Percentiles rank a stretch among this genome's conserved stretches.
These are phyloP conservation scores for Cymbidium sinense DNA, from an alignment of 106 monocot species.

Conservation along the genomic window DNA sequence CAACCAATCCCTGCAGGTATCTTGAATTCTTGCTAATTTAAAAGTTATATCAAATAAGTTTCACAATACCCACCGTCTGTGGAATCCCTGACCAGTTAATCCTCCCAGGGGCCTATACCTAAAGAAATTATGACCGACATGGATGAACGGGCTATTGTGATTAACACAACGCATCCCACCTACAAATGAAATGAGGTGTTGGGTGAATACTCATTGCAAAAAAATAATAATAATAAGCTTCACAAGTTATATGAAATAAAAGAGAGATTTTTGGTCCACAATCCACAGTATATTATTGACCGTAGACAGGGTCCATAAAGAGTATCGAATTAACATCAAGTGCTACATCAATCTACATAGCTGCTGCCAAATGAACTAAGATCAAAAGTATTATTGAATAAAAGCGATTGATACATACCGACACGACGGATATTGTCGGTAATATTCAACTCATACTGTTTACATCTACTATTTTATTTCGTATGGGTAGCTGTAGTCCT, in stretches of 20 bases:
- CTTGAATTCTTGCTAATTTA: neutral
- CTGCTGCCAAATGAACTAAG: neutral
- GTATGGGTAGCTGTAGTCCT: neutral
- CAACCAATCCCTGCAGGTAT: neutral
- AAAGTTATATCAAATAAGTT: neutral
- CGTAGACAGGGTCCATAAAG: neutral
- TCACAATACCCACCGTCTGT: too few relatives aligned
- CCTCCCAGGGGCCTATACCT: too few relatives aligned
- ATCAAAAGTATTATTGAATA: neutral
- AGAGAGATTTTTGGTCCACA: too few relatives aligned
- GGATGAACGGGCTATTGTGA: too few relatives aligned
- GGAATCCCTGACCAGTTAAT: too few relatives aligned
- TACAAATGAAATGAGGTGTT: too few relatives aligned
- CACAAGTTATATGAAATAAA: too few relatives aligned
- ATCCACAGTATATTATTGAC: neutral
- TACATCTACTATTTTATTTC: neutral
- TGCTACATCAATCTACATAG: neutral
- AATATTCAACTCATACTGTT: neutral
- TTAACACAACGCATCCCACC: too few relatives aligned
- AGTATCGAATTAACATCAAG: neutral
- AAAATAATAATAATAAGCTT: too few relatives aligned
- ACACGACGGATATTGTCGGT: neutral
- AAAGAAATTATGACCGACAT: too few relatives aligned
- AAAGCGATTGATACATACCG: neutral
- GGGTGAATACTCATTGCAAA: too few relatives aligned